Evolutionary conservation across 2,329 filamentous ascomycete genomes (phyloP).

Genomic region (Xylaria sp.): DNA sequence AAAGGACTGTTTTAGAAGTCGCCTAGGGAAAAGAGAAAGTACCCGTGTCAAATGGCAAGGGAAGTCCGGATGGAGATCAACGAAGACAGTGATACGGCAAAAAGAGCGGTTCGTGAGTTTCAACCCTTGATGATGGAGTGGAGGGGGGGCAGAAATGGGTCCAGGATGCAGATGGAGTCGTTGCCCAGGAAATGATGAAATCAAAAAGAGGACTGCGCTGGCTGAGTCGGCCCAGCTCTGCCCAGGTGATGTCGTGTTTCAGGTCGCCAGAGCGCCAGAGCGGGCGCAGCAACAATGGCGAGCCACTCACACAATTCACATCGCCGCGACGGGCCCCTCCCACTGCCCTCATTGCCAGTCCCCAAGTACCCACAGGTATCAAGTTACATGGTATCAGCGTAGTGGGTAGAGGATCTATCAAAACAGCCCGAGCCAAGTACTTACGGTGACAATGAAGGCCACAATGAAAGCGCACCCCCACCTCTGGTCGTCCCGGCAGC

Average conservation of each 20-base stretch:
- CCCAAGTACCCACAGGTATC: neutral
- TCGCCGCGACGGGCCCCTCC: neutral
- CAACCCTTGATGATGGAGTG: neutral
- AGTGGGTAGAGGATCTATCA: neutral
- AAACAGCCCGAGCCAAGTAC: neutral
- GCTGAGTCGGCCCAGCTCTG: constrained; percentile 6
- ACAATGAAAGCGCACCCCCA: neutral
- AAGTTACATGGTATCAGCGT: no score
- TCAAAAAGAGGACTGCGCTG: constrained; percentile 15
- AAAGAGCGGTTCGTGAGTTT: constrained; percentile 21
- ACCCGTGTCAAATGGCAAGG: neutral
- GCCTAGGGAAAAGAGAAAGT: constrained; percentile 5
- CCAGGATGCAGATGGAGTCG: neutral
- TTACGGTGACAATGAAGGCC: neutral
- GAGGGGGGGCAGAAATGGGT: neutral
- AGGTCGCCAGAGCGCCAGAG: constrained; percentile 26
- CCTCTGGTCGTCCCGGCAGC: neutral
- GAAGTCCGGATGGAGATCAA: constrained; percentile 3
- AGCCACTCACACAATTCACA: neutral
- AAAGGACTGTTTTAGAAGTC: constrained; percentile 9
- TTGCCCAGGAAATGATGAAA: neutral
- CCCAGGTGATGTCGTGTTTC: constrained; percentile 27
- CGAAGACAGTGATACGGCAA: constrained; percentile 13
- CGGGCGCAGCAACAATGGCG: constrained; percentile 22
- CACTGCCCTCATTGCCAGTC: neutral